These are phyloP conservation scores for Phialophora chinensis DNA, from an alignment of 2,329 filamentous ascomycete genomes.

Conservation along the genomic window DNA sequence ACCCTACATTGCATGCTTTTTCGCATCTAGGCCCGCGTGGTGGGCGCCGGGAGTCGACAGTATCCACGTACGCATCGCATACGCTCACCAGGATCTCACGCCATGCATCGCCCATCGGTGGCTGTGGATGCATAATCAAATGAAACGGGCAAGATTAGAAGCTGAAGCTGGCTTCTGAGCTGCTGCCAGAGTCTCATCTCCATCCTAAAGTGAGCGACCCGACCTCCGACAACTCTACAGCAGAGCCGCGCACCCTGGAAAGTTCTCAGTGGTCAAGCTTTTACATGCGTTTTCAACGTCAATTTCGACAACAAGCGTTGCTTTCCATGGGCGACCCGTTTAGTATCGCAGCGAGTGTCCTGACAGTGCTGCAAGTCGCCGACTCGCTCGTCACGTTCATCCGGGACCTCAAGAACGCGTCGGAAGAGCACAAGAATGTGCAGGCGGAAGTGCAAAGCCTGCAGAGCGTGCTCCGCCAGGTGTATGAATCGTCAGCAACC, in stretches of 20 bases:
- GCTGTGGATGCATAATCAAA: neutral
- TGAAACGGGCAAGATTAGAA: neutral
- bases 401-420: conserved; percentile 10
- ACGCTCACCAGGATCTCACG: neutral
- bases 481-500: neutral
- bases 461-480: conserved; percentile 1
- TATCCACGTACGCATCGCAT: neutral
- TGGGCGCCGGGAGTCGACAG: too few relatives aligned
- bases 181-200: neutral
- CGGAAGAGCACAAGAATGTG: conserved; percentile 8
- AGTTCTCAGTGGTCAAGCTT: neutral
- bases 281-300: neutral
- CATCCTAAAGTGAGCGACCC: neutral
- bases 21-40: neutral
- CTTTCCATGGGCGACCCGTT: conserved; percentile 10
- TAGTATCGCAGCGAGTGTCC: conserved; percentile 10
- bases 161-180: neutral
- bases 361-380: conserved; percentile 10
- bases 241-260: neutral
- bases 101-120: neutral
- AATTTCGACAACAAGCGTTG: neutral
- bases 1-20: neutral
- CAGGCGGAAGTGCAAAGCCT: neutral
- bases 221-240: neutral
- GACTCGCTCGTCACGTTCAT: conserved; percentile 9